phyloP scores from a whole-genome alignment of 352 stramenopile genomes.

The Pythium vanterpoolii region DNA sequence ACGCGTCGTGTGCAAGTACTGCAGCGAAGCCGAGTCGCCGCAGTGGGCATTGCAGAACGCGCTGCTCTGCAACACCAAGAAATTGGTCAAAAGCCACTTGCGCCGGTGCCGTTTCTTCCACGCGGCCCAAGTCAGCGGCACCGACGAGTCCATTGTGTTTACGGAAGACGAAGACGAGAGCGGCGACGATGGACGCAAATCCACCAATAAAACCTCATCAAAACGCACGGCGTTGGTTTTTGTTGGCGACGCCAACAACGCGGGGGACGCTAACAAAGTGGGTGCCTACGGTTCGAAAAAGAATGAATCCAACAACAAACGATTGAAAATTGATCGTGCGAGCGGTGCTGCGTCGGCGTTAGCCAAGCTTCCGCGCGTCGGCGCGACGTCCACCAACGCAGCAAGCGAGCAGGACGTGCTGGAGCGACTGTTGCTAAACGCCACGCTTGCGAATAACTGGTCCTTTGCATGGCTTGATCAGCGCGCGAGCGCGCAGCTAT shows the following conservation, averaged over 20 bases:
- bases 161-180: conserved; percentile 22
- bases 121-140: conserved; percentile 9
- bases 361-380: conserved; percentile 4
- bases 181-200: neutral
- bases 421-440: conserved; percentile 21
- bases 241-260: conserved; percentile 5
- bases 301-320: conserved; percentile 7
- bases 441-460: conserved; percentile 23
- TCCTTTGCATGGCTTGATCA: conserved; percentile 21
- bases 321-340: conserved; percentile 4
- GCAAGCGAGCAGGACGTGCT: conserved; percentile 8
- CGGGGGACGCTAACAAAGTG: conserved; percentile 2
- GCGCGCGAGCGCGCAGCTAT: conserved; percentile 17
- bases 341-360: conserved; percentile 8
- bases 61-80: conserved; percentile 32
- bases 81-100: conserved; percentile 27
- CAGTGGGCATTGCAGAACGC: conserved; percentile 26
- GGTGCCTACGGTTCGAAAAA: neutral
- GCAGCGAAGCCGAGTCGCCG: conserved; percentile 26
- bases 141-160: conserved; percentile 22
- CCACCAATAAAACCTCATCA: neutral
- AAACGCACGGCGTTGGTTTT: conserved; percentile 15
- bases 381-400: neutral
- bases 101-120: conserved; percentile 24
- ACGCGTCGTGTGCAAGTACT: conserved; percentile 27